These are phyloP conservation scores for Sicyos edulis DNA, from an alignment of 306 rosid genomes.

Conservation along the genomic window DNA sequence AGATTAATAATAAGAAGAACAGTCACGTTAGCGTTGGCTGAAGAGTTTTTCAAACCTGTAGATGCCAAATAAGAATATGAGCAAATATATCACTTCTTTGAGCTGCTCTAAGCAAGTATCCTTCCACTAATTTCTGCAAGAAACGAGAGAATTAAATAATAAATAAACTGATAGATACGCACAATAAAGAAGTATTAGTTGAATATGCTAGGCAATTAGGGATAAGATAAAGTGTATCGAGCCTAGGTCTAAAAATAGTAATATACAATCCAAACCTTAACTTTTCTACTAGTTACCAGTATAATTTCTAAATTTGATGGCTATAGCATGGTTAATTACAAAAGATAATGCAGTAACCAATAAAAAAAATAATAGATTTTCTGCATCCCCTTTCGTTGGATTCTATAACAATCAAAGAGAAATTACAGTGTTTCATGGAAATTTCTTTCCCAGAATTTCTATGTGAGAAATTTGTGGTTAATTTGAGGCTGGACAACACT, in stretches of 20 bases:
- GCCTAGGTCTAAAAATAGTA: neutral
- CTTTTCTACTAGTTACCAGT: neutral
- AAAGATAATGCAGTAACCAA: neutral
- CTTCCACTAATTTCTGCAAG: constrained; percentile 85
- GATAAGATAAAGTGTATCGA: neutral
- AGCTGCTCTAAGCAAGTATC: constrained; percentile 91
- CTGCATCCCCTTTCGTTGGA: neutral
- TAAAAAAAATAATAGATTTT: neutral
- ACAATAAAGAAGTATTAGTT: neutral
- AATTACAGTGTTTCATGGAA: neutral
- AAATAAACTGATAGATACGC: neutral
- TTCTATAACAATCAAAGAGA: neutral
- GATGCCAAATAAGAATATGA: constrained; percentile 91
- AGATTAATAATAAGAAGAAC: neutral
- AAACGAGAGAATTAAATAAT: constrained; percentile 17
- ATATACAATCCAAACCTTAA: neutral
- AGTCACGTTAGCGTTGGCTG: neutral
- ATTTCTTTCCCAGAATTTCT: neutral
- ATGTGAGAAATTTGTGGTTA: neutral
- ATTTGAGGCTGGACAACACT: neutral
- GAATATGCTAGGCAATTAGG: neutral
- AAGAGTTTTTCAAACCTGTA: constrained; percentile 50
- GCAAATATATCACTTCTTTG: constrained; percentile 93
- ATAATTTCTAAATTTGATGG: neutral
- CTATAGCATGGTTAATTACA: neutral